phyloP scores from a whole-genome alignment of 2,329 filamentous ascomycete species.

The Microsporum audouinii region DNA sequence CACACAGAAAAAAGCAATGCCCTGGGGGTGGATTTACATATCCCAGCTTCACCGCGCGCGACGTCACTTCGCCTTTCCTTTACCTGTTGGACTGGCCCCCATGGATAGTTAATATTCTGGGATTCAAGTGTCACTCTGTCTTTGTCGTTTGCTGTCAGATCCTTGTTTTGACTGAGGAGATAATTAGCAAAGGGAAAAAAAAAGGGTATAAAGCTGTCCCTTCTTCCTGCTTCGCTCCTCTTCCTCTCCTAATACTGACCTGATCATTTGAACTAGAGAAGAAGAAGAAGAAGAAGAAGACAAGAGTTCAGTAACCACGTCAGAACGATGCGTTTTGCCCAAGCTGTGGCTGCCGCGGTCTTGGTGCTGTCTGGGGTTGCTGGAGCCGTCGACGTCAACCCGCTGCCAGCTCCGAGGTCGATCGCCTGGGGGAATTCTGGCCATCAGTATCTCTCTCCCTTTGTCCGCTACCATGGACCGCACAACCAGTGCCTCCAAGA shows the following conservation, averaged over 20 bases:
- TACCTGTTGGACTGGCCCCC: not conserved
- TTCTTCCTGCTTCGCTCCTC: not conserved
- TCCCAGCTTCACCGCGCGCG: not conserved
- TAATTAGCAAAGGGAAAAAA: not conserved
- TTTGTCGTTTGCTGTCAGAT: not conserved
- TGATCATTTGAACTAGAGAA: not conserved
- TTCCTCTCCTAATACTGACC: not conserved
- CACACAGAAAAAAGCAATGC: conserved; percentile 3
- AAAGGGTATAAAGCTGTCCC: not conserved
- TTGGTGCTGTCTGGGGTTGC: conserved; percentile 22
- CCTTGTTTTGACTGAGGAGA: not conserved
- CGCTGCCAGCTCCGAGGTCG: conserved; percentile 42
- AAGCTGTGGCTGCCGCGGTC: conserved; percentile 7
- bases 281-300: not conserved
- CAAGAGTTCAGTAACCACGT: not conserved
- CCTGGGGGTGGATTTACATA: not conserved
- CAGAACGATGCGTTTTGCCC: conserved; percentile 10
- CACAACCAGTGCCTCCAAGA: conserved; percentile 31
- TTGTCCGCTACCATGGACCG: conserved; percentile 31
- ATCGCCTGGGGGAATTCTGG: conserved; percentile 45
- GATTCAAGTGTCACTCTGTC: not conserved
- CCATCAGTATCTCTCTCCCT: conserved; percentile 33
- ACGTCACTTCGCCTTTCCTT: not conserved
- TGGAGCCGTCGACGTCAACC: conserved; percentile 41
- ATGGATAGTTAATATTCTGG: not conserved